A percentile compares a stretch with the other conserved stretches of the same genome.
Conservation (phyloP, 345 rosid genomes). For the Trapa bicornis region DNA sequence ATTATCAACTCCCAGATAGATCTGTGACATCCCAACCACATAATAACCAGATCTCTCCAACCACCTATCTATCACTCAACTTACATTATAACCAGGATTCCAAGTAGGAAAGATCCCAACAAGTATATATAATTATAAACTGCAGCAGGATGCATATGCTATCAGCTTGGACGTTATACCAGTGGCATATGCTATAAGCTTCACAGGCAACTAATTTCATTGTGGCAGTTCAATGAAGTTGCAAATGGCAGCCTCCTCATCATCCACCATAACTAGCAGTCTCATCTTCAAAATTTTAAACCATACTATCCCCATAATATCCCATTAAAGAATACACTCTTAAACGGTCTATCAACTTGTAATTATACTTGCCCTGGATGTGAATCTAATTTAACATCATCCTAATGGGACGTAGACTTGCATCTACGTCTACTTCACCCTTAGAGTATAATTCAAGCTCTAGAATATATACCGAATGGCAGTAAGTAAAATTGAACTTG, state of each 20-base stretch:
- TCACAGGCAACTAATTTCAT: too few relatives aligned
- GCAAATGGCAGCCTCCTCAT: too few relatives aligned
- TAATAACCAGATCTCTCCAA: background rate
- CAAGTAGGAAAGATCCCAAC: background rate
- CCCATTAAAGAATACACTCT: too few relatives aligned
- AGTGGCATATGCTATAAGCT: too few relatives aligned
- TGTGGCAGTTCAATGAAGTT: too few relatives aligned
- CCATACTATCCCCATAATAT: too few relatives aligned
- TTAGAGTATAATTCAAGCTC: background rate
- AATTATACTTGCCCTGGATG: too few relatives aligned
- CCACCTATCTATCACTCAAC: background rate
- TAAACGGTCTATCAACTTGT: too few relatives aligned
- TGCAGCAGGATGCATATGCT: background rate
- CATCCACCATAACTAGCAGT: too few relatives aligned
- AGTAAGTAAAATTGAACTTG: background rate
- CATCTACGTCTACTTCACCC: background rate
- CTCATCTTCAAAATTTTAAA: too few relatives aligned
- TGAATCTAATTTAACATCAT: background rate
- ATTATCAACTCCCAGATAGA: background rate
- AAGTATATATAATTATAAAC: background rate
- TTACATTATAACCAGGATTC: background rate
- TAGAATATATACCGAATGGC: background rate
- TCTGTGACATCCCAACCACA: background rate
- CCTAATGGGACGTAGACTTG: background rate
- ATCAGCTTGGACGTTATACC: background rate